Conservation (phyloP, 768 basidiomycete species). For the Agrocybe pediades region DNA sequence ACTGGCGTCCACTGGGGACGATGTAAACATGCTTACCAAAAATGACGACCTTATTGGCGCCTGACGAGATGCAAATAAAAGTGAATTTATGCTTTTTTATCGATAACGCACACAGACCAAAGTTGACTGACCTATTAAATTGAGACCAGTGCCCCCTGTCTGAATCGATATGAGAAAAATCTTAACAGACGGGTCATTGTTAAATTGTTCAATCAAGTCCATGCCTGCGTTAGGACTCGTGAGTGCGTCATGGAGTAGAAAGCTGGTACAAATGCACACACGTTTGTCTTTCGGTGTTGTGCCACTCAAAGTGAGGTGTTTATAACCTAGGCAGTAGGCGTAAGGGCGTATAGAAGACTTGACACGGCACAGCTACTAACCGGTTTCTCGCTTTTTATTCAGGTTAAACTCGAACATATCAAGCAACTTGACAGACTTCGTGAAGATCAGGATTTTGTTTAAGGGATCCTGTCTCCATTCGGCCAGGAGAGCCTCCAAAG, state of each 20-base stretch:
- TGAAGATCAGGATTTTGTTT: slow-evolving; percentile 93
- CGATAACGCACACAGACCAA: too few species aligned
- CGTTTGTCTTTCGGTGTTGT: slow-evolving; percentile 65
- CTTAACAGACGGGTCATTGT: slow-evolving; percentile 70
- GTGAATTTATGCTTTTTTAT: too few species aligned
- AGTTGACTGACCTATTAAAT: slow-evolving; percentile 56
- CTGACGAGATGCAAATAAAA: slow-evolving; percentile 30
- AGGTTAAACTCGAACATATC: slow-evolving; percentile 85
- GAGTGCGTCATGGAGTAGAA: background rate
- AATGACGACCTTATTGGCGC: slow-evolving; percentile 93
- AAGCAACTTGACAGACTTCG: slow-evolving; percentile 87
- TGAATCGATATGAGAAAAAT: slow-evolving; percentile 89
- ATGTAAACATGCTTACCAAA: slow-evolving; percentile 55
- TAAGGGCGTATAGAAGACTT: background rate
- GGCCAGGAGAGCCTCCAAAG: slow-evolving; percentile 64
- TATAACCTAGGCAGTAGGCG: slow-evolving; percentile 41
- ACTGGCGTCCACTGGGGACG: background rate
- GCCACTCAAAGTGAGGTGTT: slow-evolving; percentile 82
- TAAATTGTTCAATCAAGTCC: slow-evolving; percentile 84
- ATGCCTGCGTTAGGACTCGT: slow-evolving; percentile 65
- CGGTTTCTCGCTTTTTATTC: slow-evolving; percentile 45
- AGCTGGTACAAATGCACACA: slow-evolving; percentile 34
- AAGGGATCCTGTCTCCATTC: slow-evolving; percentile 63
- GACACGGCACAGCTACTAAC: background rate
- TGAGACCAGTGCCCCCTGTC: slow-evolving; percentile 90